Evolutionary conservation across 306 rosid species (phyloP).

Genomic region (Gastrolobium villosum): DNA sequence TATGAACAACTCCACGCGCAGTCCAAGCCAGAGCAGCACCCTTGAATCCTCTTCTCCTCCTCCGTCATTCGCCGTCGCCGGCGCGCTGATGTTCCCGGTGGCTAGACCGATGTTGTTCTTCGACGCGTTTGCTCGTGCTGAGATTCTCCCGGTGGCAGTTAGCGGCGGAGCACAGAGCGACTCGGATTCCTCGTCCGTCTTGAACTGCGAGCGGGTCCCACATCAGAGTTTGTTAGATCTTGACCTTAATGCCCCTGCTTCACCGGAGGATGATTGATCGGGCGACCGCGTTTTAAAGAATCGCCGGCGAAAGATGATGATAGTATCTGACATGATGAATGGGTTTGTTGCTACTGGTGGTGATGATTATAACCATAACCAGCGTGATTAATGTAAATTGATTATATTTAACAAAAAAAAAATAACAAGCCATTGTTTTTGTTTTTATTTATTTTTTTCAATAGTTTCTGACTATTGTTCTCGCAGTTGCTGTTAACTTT

Average conservation of each 20-base stretch:
- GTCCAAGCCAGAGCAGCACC: conserved; percentile 75
- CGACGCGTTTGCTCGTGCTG: conserved; percentile 57
- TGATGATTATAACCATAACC: not conserved
- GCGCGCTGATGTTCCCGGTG: conserved; percentile 29
- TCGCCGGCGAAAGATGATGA: conserved; percentile 3
- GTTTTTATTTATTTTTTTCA: not conserved
- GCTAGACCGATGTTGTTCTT: conserved; percentile 59
- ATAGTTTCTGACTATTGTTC: conserved; percentile 10
- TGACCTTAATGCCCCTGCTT: conserved; percentile 73
- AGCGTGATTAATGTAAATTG: conserved; percentile 45
- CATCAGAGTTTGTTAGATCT: conserved; percentile 54
- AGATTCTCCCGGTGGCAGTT: conserved; percentile 23
- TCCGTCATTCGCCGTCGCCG: conserved; percentile 41
- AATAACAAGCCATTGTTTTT: conserved; percentile 1
- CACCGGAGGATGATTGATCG: conserved; percentile 59
- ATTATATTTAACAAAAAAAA: conserved; percentile 26
- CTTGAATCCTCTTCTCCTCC: conserved; percentile 53
- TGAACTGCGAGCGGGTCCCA: conserved; percentile 52
- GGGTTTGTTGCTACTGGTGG: not conserved
- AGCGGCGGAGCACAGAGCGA: conserved; percentile 55
- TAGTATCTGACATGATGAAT: conserved; percentile 17
- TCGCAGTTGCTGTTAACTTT: conserved; percentile 14
- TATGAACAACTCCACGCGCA: conserved; percentile 31
- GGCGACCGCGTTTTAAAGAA: not conserved
- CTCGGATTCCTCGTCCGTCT: conserved; percentile 64